Percentiles rank a stretch among this genome's conserved stretches.
These are phyloP conservation scores for Suillus alpinus DNA, from an alignment of 768 basidiomycete genomes.

Conservation along the genomic window DNA sequence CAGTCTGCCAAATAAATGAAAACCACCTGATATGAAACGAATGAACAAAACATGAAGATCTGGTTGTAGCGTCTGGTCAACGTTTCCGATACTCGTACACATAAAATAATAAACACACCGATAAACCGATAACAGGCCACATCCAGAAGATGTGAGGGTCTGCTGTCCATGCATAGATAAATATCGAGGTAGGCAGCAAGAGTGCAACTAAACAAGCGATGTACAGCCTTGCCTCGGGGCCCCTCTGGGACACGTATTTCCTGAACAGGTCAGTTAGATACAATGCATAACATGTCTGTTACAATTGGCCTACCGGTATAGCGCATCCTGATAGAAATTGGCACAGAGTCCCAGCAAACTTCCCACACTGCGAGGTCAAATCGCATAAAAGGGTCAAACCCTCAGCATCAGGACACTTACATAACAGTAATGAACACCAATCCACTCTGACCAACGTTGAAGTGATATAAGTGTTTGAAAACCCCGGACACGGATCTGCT, in stretches of 20 bases:
- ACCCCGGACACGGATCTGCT: constrained; percentile 52
- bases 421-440: constrained; percentile 55
- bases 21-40: constrained; percentile 51
- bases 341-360: constrained; percentile 42
- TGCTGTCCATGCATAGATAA: constrained; percentile 71
- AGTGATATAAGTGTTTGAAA: constrained; percentile 55
- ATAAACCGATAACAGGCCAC: constrained; percentile 23
- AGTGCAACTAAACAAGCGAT: constrained; percentile 51
- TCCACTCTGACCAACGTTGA: constrained; percentile 59
- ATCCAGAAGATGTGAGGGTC: constrained; percentile 58
- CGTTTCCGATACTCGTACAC: too few relatives aligned
- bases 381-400: constrained; percentile 1
- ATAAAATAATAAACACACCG: not conserved
- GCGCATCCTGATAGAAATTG: constrained; percentile 43
- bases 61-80: constrained; percentile 9
- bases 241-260: constrained; percentile 27
- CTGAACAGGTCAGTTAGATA: constrained; percentile 26
- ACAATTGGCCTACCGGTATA: constrained; percentile 40
- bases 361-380: constrained; percentile 43
- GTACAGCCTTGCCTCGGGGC: constrained; percentile 59
- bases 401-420: constrained; percentile 31
- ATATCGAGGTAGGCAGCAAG: constrained; percentile 54
- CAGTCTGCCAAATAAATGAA: constrained; percentile 63
- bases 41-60: constrained; percentile 50
- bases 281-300: constrained; percentile 6